Conservation (phyloP, 257 asterid species). For the Jacaranda copaia region DNA sequence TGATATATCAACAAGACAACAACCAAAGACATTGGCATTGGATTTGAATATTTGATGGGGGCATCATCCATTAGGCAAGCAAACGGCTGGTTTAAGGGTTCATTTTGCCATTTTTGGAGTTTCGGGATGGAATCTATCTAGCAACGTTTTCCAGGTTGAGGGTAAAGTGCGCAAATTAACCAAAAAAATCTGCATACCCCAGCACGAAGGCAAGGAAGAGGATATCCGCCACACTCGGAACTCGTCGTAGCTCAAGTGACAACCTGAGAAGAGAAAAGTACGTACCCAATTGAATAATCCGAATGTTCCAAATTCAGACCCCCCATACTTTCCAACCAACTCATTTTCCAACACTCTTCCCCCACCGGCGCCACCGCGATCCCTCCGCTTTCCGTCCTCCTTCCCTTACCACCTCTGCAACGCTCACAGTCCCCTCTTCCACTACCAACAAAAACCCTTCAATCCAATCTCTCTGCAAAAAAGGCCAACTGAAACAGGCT, state of each 20-base stretch:
- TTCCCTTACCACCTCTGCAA: conserved; percentile 33
- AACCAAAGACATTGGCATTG: too few relatives aligned
- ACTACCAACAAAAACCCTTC: conserved; percentile 50
- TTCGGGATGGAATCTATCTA: too few relatives aligned
- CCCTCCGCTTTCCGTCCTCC: conserved; percentile 36
- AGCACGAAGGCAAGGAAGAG: not conserved
- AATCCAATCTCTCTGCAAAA: conserved; percentile 83
- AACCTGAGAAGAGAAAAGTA: not conserved
- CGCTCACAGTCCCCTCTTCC: conserved; percentile 33
- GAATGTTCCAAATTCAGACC: conserved; percentile 52
- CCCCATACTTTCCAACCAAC: conserved; percentile 46
- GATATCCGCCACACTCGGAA: too few relatives aligned
- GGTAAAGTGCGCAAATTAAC: not conserved
- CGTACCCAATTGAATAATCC: conserved; percentile 12
- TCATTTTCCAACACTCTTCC: conserved; percentile 35
- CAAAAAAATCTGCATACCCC: not conserved
- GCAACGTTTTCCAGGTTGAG: not conserved
- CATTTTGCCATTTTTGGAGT: too few relatives aligned
- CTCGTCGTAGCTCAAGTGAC: too few relatives aligned
- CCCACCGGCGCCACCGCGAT: conserved; percentile 39
- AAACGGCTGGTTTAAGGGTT: too few relatives aligned
- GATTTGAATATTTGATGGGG: too few relatives aligned
- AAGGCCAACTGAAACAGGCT: conserved; percentile 82
- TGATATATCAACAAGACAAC: too few relatives aligned
- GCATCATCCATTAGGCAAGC: too few relatives aligned